A percentile compares a stretch with the other conserved stretches of the same genome.
Conservation (phyloP, 768 basidiomycete species). For the Phlebiopsis gigantea region DNA sequence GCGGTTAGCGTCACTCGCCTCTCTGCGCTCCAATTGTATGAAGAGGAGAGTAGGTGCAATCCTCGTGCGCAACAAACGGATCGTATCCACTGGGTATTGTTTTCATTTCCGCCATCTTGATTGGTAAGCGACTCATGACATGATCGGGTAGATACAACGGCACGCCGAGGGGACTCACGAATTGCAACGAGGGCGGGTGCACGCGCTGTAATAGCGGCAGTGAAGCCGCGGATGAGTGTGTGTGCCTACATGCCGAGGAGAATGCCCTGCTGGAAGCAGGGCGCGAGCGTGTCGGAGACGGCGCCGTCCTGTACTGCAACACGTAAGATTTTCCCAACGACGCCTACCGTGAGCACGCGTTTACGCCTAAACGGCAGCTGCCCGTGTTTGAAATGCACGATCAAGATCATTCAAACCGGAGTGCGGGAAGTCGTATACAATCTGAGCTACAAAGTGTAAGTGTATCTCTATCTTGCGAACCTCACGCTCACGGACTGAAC, state of each 20-base stretch:
- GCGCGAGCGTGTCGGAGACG: slow-evolving; percentile 76
- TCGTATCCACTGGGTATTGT: slow-evolving; percentile 72
- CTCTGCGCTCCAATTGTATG: slow-evolving; percentile 92
- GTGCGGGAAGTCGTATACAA: slow-evolving; percentile 93
- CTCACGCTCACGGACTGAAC: not conserved
- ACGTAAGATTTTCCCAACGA: slow-evolving; percentile 56
- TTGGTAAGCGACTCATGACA: not conserved
- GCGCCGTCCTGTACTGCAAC: slow-evolving; percentile 94
- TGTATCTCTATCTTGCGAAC: slow-evolving; percentile 10
- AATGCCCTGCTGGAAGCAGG: slow-evolving; percentile 95
- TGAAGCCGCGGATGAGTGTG: slow-evolving; percentile 64
- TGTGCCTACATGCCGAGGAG: slow-evolving; percentile 97
- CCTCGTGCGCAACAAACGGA: slow-evolving; percentile 77
- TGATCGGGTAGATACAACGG: slow-evolving; percentile 75
- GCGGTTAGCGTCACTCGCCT: slow-evolving; percentile 89
- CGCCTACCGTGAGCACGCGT: not conserved
- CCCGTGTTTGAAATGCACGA: slow-evolving; percentile 92
- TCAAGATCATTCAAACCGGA: slow-evolving; percentile 96
- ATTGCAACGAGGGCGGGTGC: slow-evolving; percentile 94
- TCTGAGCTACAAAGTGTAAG: slow-evolving; percentile 91
- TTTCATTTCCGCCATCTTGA: slow-evolving; percentile 13
- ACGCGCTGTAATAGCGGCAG: slow-evolving; percentile 61
- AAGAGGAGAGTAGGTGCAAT: slow-evolving; percentile 95
- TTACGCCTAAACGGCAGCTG: slow-evolving; percentile 50
- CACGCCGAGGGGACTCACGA: slow-evolving; percentile 82